phyloP scores from a whole-genome alignment of 257 asterid species.

The Galeopsis tetrahit region DNA sequence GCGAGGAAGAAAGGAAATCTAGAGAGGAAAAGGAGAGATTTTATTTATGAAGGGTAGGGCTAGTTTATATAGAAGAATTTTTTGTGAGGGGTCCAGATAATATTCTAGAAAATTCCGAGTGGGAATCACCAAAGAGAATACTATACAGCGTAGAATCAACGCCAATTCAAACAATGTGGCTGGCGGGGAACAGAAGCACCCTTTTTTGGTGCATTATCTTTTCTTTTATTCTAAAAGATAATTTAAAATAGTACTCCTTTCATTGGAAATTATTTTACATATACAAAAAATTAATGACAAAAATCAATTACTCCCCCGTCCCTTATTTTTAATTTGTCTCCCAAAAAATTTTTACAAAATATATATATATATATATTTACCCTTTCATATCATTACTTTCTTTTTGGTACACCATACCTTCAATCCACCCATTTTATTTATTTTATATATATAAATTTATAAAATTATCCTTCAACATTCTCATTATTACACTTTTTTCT shows the following conservation, averaged over 20 bases:
- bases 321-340: too few species aligned
- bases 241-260: not conserved
- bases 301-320: too few species aligned
- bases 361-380: too few species aligned
- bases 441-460: too few species aligned
- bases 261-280: too few species aligned
- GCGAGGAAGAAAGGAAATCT: not conserved
- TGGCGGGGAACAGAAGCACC: slow-evolving; percentile 12
- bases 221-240: not conserved
- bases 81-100: slow-evolving; percentile 35
- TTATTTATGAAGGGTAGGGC: slow-evolving; percentile 13
- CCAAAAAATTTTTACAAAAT: too few species aligned
- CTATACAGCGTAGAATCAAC: slow-evolving; percentile 38
- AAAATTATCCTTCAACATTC: too few species aligned
- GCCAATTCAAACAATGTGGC: slow-evolving; percentile 24
- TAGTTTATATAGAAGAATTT: slow-evolving; percentile 16
- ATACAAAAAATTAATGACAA: too few species aligned
- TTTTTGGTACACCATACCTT: too few species aligned
- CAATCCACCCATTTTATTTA: too few species aligned
- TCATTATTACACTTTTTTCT: too few species aligned
- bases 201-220: not conserved
- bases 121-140: slow-evolving; percentile 28
- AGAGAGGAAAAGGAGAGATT: not conserved
- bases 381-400: too few species aligned
- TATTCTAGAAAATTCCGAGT: slow-evolving; percentile 33